Evolutionary conservation across 768 basidiomycete genomes (phyloP), one percentile per base, ranked within the genome.

Genomic region (Suillus alpinus): DNA sequence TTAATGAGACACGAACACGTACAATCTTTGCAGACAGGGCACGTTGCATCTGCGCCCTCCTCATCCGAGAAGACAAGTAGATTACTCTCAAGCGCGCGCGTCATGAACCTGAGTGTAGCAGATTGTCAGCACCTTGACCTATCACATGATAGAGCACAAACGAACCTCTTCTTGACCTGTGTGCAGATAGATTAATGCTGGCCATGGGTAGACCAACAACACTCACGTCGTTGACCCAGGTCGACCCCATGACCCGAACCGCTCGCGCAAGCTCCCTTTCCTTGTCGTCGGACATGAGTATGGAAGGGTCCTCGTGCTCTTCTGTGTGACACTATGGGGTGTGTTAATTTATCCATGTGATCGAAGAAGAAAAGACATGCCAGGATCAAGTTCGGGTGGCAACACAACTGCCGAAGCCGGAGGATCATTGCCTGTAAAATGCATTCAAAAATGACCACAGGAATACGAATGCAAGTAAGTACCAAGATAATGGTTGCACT

Each of bases 11-110:
- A 34, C 34, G 10, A 16, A 58, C 60, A 66, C 80, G 47, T 66
- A 87, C 86, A 70, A 55, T 92, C 91, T 57, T 81, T 75, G 69
- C 92, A 94, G 40, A 87, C 81, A 0, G 87, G 81, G 65, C 92
- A 94, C 44, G 73, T 75, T 1, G 75, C 67, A 20, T 79, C 81
- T 12, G 75, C 79, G 36, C 82, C 81, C 12, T 67, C 68, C 41
- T 81, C 81, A 46, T 83, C 83, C 0, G 78, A 76, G 56, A 81
- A 81, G 39, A 81, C 80, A 4, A 80, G 65, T 26, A 74, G 62
- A 53, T 82, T 78, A 4, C 71, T 70, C 0, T 78, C 77, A 9
- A 77, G 77, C 6, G 83, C 80, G 7, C 84, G 81, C 34, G 75
- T 64, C 52, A 87, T 62, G 64, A 83, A 85, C 59, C 81, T 82